Base-by-base conservation (phyloP, 2,329 filamentous ascomycete genomes). In the Bipolaris sorokiniana region DNA sequence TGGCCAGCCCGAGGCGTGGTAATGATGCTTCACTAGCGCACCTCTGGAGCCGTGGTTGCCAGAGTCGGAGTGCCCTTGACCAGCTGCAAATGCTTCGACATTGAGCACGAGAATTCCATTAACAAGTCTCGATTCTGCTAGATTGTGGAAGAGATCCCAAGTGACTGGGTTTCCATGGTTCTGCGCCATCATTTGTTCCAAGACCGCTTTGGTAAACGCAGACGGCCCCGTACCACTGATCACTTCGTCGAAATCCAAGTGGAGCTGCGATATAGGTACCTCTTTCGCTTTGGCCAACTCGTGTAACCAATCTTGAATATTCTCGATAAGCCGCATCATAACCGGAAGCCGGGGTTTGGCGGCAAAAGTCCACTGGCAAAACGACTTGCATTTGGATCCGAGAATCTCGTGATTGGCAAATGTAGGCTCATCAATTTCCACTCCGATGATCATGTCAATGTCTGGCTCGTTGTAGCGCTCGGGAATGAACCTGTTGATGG, bases 321-420 rank as follows among this genome's bases (percentile, higher is more conserved):
- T 85, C 70, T 90, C 86, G 45, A 90, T 83, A 3, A 91, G 80
- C 31, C 79, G 78, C 72, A 90, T 79, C 86, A 91, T 90, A 54
- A 90, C 86, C 1, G 87, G 86, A 23, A 87, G 82, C 16, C 81
- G 79, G 0, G 88, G 87, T 69, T 90, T 89, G 65, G 84, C 84
- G 78, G 89, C 88, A 67, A 90, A 89, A 0, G 88, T 90, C 88
- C 88, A 91, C 68, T 90, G 88, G 71, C 88, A 90, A 71, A 91
- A 90, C 0, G 88, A 90, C 63, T 82, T 80, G 36, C 85, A 90
- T 75, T 90, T 90, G 47, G 81, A 82, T 13, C 88, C 88, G 0
- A 90, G 79, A 31, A 90, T 86, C 1, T 85, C 81, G 69, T 90
- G 88, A 48, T 86, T 76, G 16, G 76, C 78, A 75, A 86, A 90